Base-by-base conservation (phyloP, 1,139 yeast genomes). In the Geotrichum aggregatum region DNA sequence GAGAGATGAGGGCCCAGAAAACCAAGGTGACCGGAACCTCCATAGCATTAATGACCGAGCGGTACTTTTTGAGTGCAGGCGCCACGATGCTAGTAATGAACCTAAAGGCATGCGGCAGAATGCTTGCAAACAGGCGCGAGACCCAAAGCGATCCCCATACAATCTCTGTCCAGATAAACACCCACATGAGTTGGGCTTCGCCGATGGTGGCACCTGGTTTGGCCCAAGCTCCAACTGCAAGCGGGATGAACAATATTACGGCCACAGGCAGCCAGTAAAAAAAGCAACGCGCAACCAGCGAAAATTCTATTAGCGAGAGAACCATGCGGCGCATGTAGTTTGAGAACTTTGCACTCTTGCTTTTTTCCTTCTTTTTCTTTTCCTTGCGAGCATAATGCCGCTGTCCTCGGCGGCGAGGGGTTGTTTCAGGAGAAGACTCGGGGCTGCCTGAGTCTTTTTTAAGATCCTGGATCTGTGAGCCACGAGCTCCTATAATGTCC, bases 91-190 rank as follows among this genome's bases (percentile, higher is more conserved):
- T 67, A 26, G 70, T 59, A 14, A 71, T 26, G 40, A 65, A 56
- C 6, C 61, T 64, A 30, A 54, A 58, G 1, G 63, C 44, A 33
- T 58, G 55, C 1, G 75, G 75, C 33, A 70, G 52, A 49, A 66
- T 56, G 52, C 64, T 71, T 13, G 74, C 69, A 18, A 69, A 56
- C 4, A 70, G 56, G 24, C 70, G 61, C 13, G 69, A 60, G n/a
- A 70, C 56, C 65, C 68, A 71, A 40, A 70, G 58, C 5, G 72
- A 59, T n/a, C 66, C 72, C 75, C 75, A 71, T 24, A 66, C 71
- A 30, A 71, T 66, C 54, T 71, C 75, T n/a, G 70, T 59, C 75
- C 75, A 71, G 43, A 71, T 69, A 52, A 71, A 71, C 19, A 71
- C 56, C 75, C 75, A 71, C 65, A 67, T 61, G 19, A 71, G 61